Percentiles rank a stretch among this genome's conserved stretches.
These are phyloP conservation scores for Choanephora cucurbitarum DNA, from an alignment of 371 early-diverging fungal species.

Conservation along the genomic window DNA sequence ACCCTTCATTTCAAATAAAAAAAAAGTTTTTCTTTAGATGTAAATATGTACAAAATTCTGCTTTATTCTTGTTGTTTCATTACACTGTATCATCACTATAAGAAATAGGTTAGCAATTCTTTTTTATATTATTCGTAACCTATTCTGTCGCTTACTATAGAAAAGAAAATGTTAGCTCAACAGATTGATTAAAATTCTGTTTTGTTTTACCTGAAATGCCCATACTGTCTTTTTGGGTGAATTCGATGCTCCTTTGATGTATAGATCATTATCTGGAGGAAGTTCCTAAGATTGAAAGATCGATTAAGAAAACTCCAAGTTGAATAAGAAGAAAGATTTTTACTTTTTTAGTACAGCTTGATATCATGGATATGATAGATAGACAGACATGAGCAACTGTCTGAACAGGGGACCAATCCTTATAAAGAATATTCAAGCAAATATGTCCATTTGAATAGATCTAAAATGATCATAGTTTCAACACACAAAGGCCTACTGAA, in stretches of 20 bases:
- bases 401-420: constrained; percentile 95
- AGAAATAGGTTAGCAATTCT: constrained; percentile 6
- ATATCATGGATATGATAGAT: constrained; percentile 91
- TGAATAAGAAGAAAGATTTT: background rate
- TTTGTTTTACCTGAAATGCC: constrained; percentile 73
- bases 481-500: no score
- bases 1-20: no score
- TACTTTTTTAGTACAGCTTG: constrained; percentile 81
- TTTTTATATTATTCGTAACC: no score
- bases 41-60: background rate
- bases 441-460: constrained; percentile 93
- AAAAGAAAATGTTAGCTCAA: constrained; percentile 3
- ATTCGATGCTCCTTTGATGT: constrained; percentile 65
- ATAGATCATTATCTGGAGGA: constrained; percentile 76
- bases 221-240: constrained; percentile 85
- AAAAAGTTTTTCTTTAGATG: no score
- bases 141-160: constrained; percentile 18
- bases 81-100: constrained; percentile 31
- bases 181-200: background rate
- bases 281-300: constrained; percentile 57
- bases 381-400: constrained; percentile 93
- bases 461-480: constrained; percentile 30
- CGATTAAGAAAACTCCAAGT: no score
- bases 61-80: background rate
- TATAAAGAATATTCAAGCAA: constrained; percentile 94